Percentiles rank a stretch among this genome's conserved stretches.
Conservation (phyloP, 768 basidiomycete genomes). For the Serendipita indica region DNA sequence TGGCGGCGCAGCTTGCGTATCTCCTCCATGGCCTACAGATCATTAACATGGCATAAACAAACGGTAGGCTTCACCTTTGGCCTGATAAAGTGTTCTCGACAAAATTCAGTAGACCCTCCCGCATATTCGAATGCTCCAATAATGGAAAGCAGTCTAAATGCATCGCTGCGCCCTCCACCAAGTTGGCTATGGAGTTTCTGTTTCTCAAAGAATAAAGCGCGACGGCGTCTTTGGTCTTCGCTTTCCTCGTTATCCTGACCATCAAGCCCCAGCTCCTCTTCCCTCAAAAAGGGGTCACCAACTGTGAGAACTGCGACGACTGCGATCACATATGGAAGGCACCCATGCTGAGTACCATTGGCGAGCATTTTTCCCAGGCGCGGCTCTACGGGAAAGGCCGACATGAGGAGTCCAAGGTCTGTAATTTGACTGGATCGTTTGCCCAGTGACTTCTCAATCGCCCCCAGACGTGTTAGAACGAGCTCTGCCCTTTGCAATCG, state of each 20-base stretch:
- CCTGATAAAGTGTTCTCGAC: conserved; percentile 76
- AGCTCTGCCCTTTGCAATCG: conserved; percentile 70
- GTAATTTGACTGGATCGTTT: conserved; percentile 56
- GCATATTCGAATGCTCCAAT: conserved; percentile 93
- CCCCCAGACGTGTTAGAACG: conserved; percentile 67
- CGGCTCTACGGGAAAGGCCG: conserved; percentile 85
- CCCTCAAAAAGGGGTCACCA: conserved; percentile 89
- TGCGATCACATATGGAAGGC: conserved; percentile 80
- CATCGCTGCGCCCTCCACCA: conserved; percentile 68
- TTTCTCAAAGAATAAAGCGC: conserved; percentile 68
- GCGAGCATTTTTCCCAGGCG: conserved; percentile 94
- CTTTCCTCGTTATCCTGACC: conserved; percentile 17
- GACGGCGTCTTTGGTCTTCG: conserved; percentile 36
- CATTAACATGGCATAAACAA: not conserved
- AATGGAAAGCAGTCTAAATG: conserved; percentile 81
- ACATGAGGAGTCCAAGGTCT: conserved; percentile 81
- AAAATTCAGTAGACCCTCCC: conserved; percentile 67
- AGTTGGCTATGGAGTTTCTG: conserved; percentile 71
- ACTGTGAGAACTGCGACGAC: conserved; percentile 85
- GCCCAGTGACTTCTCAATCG: conserved; percentile 34
- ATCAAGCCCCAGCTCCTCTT: conserved; percentile 33
- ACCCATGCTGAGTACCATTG: conserved; percentile 69
- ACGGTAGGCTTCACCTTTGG: conserved; percentile 44
- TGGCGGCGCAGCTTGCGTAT: conserved; percentile 90
- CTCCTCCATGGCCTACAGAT: conserved; percentile 84